Conservation (phyloP, 2,329 filamentous ascomycete genomes). For the Fusarium sp. region DNA sequence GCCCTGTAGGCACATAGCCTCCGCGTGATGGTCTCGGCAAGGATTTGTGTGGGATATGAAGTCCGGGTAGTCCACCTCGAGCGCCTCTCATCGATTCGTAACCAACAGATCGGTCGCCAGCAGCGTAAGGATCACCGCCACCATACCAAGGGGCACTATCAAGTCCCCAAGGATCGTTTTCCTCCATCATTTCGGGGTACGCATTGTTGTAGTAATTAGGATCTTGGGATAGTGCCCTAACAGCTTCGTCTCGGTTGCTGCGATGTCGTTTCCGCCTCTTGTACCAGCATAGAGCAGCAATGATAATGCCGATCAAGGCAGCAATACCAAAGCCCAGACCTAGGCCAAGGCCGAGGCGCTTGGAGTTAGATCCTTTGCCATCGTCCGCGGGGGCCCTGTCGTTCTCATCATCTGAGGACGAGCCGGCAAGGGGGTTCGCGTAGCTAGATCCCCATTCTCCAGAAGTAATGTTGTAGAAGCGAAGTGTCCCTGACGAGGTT, state of each 20-base stretch:
- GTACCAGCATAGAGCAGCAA: constrained; percentile 68
- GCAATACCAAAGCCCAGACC: constrained; percentile 75
- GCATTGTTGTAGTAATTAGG: constrained; percentile 62
- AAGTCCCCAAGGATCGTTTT: constrained; percentile 51
- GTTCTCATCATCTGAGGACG: constrained; percentile 19
- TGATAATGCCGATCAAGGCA: constrained; percentile 62
- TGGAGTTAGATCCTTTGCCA: constrained; percentile 42
- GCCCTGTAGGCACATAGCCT: constrained; percentile 54
- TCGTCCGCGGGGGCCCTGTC: constrained; percentile 47
- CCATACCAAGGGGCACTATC: constrained; percentile 60
- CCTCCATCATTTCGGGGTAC: constrained; percentile 64
- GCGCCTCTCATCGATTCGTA: constrained; percentile 65
- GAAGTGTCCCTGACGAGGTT: constrained; percentile 47
- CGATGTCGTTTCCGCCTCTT: constrained; percentile 57
- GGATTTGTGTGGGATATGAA: constrained; percentile 55
- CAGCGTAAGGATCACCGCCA: constrained; percentile 61
- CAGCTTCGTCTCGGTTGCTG: constrained; percentile 61
- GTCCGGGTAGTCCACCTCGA: constrained; percentile 44
- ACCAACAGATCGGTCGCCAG: constrained; percentile 61
- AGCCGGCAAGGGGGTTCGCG: constrained; percentile 59
- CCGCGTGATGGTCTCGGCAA: constrained; percentile 50
- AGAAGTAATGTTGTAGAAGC: constrained; percentile 72
- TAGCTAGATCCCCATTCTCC: constrained; percentile 68
- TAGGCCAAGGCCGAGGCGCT: constrained; percentile 52
- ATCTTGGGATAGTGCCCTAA: constrained; percentile 67